Evolutionary conservation across 805 yeast genomes (phyloP).

Genomic region (Metschnikowia lachancei): DNA sequence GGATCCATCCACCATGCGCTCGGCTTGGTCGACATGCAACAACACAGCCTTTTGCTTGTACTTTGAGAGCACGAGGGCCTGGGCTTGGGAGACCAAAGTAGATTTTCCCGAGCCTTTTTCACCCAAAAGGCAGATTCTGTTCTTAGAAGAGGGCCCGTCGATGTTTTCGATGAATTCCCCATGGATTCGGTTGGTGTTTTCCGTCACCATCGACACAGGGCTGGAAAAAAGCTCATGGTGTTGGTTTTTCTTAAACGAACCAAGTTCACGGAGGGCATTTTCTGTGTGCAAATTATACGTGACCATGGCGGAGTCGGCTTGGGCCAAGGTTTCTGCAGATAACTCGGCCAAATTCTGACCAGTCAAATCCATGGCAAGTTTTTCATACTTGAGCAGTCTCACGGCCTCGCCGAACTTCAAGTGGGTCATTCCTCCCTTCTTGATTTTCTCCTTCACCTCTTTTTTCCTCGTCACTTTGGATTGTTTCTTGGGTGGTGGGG

Average conservation of each 20-base stretch:
- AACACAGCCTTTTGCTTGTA: conserved; percentile 42
- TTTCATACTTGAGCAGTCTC: conserved; percentile 33
- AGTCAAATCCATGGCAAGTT: conserved; percentile 25
- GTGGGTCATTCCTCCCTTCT: conserved; percentile 44
- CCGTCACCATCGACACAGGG: conserved; percentile 59
- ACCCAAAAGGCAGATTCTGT: conserved; percentile 61
- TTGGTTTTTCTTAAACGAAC: conserved; percentile 67
- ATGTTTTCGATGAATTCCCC: conserved; percentile 39
- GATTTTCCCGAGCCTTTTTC: conserved; percentile 80
- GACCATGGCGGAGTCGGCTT: conserved; percentile 19
- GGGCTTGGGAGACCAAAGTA: conserved; percentile 65
- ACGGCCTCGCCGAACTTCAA: conserved; percentile 39
- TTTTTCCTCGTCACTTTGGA: conserved; percentile 25
- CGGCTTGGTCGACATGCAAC: conserved; percentile 63
- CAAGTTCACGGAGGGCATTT: conserved; percentile 48
- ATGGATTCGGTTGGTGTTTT: conserved; percentile 43
- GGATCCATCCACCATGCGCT: conserved; percentile 65
- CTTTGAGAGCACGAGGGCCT: conserved; percentile 48
- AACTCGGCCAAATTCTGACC: conserved; percentile 14
- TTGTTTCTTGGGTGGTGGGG: conserved; percentile 25
- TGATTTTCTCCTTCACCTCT: conserved; percentile 24
- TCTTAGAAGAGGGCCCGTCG: conserved; percentile 30
- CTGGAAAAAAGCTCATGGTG: conserved; percentile 56
- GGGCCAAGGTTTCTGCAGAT: conserved; percentile 14
- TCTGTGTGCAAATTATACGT: conserved; percentile 43